Evolutionary conservation across 2,329 filamentous ascomycete genomes (phyloP), one percentile per base, ranked within the genome.

Genomic region (Penicillium italicum): DNA sequence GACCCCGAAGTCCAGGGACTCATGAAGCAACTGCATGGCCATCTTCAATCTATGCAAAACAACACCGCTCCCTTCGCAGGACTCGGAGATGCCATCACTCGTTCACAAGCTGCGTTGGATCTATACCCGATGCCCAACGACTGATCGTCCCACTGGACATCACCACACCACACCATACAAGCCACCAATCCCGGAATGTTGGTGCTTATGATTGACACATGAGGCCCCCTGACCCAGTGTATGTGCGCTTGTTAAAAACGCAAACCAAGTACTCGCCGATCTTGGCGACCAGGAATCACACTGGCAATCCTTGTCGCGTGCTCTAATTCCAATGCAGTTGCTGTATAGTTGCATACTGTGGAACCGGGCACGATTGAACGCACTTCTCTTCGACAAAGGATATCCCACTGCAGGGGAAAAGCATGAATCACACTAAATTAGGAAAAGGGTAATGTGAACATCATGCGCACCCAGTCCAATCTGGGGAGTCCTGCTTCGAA

Each of bases 21-120:
- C 40, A 62, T 77, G 55, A 71, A 69, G 47, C 76, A 77, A 57
- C 60, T 78, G 14, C 72, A 72, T 50, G 72, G 66, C 34, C 76
- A 78, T 67, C 68, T 78, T 18, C 68, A 70, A 59, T 78, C 76
- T 5, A 77, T 78, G 72, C 72, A 73, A 53, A 72, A 63, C 50
- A 78, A 78, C 51, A 68, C 67, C 2, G 66, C 67, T 16, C 73
- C 74, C 16, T 65, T 76, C 31, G 56, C 58, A 36, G 74, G 72
- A 4, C 60, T 77, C 33, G 66, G 64, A 10, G 72, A 75, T 48
- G 74, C 73, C 7, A 70, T 77, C 51, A 63, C 63, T 36, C 69
- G 72, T 37, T 71, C 74, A 16, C 68, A 74, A 48, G 62, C 65
- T n/a, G 73, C 72, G 3, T 57, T 75, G 41, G 66, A 68, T 57